Percentiles rank a stretch among this genome's conserved stretches.
These are phyloP conservation scores for Talaromyces sp. DNA, from an alignment of 2,329 filamentous ascomycete genomes.

Conservation along the genomic window DNA sequence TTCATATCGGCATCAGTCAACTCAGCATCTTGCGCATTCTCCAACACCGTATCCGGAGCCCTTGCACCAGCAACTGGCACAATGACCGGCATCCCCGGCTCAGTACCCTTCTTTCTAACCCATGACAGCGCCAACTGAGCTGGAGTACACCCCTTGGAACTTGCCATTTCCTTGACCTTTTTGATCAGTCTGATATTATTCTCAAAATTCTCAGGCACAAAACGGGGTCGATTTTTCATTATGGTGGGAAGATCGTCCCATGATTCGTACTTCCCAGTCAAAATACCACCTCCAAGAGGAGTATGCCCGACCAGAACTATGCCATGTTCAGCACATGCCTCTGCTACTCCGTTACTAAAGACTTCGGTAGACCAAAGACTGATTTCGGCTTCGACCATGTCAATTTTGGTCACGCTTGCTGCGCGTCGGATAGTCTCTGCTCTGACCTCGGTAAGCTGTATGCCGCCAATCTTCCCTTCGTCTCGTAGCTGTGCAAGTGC, in stretches of 20 bases:
- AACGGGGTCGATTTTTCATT: constrained; percentile 49
- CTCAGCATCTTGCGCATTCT: constrained; percentile 41
- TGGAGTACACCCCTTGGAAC: constrained; percentile 41
- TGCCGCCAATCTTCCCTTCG: constrained; percentile 44
- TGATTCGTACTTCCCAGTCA: constrained; percentile 50
- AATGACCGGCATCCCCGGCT: constrained; percentile 45
- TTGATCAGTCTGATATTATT: constrained; percentile 51
- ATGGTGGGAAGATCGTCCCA: constrained; percentile 47
- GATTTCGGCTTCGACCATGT: constrained; percentile 60
- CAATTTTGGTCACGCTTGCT: constrained; percentile 52
- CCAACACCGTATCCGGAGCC: constrained; percentile 30
- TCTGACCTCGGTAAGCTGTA: constrained; percentile 43
- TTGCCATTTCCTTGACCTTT: constrained; percentile 44
- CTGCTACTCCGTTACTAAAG: constrained; percentile 57
- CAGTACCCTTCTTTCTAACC: constrained; percentile 45
- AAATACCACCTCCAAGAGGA: constrained; percentile 57
- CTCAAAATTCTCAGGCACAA: constrained; percentile 50
- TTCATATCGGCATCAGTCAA: constrained; percentile 43
- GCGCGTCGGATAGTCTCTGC: constrained; percentile 45
- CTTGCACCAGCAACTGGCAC: constrained; percentile 37
- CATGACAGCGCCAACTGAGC: constrained; percentile 51
- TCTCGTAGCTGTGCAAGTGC: constrained; percentile 38
- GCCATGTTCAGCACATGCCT: constrained; percentile 54
- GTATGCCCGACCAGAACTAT: constrained; percentile 61
- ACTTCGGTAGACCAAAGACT: constrained; percentile 57